These are phyloP conservation scores for Hebeloma cylindrosporum DNA, from an alignment of 768 basidiomycete genomes.

Conservation along the genomic window DNA sequence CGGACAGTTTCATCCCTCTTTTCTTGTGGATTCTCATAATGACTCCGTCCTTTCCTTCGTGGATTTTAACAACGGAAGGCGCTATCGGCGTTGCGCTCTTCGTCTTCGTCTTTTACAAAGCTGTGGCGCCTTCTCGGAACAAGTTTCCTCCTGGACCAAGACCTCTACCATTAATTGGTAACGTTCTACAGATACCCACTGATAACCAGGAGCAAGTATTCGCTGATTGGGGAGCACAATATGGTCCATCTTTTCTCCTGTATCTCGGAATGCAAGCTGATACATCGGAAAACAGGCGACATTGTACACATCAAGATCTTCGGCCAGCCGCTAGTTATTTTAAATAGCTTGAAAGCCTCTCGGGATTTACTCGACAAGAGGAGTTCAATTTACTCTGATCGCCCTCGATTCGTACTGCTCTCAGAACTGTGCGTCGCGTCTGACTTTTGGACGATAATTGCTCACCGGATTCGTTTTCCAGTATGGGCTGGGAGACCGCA, in stretches of 20 bases:
- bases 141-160: conserved; percentile 49
- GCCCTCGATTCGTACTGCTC: conserved; percentile 47
- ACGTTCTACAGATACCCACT: conserved; percentile 43
- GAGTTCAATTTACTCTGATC: conserved; percentile 54
- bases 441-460: not conserved
- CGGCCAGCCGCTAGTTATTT: conserved; percentile 47
- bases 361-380: conserved; percentile 53
- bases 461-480: conserved; percentile 20
- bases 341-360: conserved; percentile 46
- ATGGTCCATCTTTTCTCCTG: conserved; percentile 36
- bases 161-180: conserved; percentile 47
- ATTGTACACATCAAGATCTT: conserved; percentile 42
- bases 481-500: conserved; percentile 51
- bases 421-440: conserved; percentile 43
- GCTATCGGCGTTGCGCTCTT: conserved; percentile 13
- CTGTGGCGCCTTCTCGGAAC: conserved; percentile 21
- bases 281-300: conserved; percentile 35
- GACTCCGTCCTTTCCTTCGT: conserved; percentile 16
- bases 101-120: conserved; percentile 23
- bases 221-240: conserved; percentile 39
- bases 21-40: conserved; percentile 21
- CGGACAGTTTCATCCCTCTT: conserved; percentile 16
- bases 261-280: not conserved
- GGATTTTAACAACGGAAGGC: conserved; percentile 16
- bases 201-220: conserved; percentile 41